phyloP scores from a whole-genome alignment of 2,329 filamentous ascomycete species.

The Trichoderma simmonsii region DNA sequence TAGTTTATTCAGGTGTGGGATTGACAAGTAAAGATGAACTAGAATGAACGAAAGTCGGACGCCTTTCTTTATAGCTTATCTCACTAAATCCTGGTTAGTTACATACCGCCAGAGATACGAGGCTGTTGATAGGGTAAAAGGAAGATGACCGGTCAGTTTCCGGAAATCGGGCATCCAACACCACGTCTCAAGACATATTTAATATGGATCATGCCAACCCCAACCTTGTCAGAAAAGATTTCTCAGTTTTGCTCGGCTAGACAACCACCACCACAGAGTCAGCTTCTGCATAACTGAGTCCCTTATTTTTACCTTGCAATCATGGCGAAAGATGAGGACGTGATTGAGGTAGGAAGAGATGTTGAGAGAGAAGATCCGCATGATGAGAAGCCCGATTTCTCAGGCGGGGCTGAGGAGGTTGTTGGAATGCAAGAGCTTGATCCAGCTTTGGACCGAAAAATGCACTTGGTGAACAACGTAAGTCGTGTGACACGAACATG shows the following conservation, averaged over 20 bases:
- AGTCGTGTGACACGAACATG: neutral
- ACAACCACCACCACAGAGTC: neutral
- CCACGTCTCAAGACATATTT: neutral
- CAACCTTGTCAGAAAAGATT: neutral
- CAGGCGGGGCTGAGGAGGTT: slow-evolving; percentile 1
- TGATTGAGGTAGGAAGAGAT: neutral
- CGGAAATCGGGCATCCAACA: neutral
- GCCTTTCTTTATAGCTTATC: neutral
- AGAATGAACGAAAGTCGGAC: neutral
- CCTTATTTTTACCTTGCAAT: neutral
- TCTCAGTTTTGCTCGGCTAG: neutral
- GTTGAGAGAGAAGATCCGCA: neutral
- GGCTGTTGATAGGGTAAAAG: neutral
- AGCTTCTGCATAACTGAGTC: neutral
- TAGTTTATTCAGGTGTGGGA: neutral
- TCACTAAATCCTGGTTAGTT: neutral
- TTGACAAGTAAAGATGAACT: neutral
- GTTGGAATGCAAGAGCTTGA: slow-evolving; percentile 13
- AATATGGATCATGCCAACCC: neutral
- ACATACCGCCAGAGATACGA: neutral
- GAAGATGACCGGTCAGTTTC: neutral
- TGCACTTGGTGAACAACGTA: slow-evolving; percentile 22
- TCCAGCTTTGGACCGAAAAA: slow-evolving; percentile 17
- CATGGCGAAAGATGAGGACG: slow-evolving; percentile 1
- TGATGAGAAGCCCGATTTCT: neutral